Percentiles rank a stretch among this genome's conserved stretches.
Conservation (phyloP, 1,284 basidiomycete species). For the Moesziomyces aphidis region DNA sequence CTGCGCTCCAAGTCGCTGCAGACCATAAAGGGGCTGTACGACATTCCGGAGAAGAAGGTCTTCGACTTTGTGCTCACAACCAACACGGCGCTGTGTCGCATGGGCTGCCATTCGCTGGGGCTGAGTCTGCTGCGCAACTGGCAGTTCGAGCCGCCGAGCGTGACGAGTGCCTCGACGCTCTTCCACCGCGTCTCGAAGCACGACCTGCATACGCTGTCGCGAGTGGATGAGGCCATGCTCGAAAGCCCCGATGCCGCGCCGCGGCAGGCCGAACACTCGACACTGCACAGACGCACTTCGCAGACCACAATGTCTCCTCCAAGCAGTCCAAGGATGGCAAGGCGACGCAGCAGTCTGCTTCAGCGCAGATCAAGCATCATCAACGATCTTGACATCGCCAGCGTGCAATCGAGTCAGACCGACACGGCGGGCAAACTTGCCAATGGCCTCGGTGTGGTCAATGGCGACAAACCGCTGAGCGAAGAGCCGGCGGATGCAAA, state of each 20-base stretch:
- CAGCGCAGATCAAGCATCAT: slow-evolving; percentile 48
- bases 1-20: slow-evolving; percentile 88
- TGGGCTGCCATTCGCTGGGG: slow-evolving; percentile 94
- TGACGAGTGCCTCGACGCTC: slow-evolving; percentile 61
- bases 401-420: background rate
- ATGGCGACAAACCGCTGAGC: background rate
- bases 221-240: slow-evolving; percentile 28
- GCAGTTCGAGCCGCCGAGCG: slow-evolving; percentile 83
- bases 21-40: slow-evolving; percentile 88
- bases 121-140: slow-evolving; percentile 86
- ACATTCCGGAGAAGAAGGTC: slow-evolving; percentile 85
- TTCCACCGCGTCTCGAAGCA: slow-evolving; percentile 41
- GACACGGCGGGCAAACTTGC: background rate
- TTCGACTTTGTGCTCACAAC: slow-evolving; percentile 95
- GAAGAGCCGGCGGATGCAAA: slow-evolving; percentile 10
- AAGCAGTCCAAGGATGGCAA: slow-evolving; percentile 29
- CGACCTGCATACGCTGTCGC: slow-evolving; percentile 35
- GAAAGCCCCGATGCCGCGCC: slow-evolving; percentile 13
- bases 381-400: slow-evolving; percentile 50
- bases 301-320: slow-evolving; percentile 39
- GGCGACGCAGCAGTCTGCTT: slow-evolving; percentile 43
- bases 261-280: background rate
- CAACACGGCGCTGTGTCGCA: slow-evolving; percentile 86
- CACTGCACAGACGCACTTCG: slow-evolving; percentile 17
- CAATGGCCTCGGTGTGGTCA: background rate